Evolutionary conservation across 2,329 filamentous ascomycete species (phyloP), one percentile per base, ranked within the genome.

Genomic region (Penicillium occitanis): DNA sequence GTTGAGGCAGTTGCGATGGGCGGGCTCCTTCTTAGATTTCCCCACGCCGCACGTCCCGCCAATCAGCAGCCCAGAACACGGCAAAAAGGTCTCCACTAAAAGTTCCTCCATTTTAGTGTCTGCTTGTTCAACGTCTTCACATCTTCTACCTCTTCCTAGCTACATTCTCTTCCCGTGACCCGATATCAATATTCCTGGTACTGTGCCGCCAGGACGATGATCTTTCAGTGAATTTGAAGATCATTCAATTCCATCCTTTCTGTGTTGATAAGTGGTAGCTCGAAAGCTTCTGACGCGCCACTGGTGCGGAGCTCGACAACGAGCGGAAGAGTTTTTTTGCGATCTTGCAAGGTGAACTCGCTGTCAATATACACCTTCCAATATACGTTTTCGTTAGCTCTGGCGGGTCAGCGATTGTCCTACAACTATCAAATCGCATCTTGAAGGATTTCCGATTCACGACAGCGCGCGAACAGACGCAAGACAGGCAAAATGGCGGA

Each of bases 401-500:
- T n/a, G 4, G 35, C 8, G 17, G 3, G 2, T 11, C 10, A n/a
- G 19, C 19, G 51, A 59, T 28, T 35, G 7, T 6, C 8, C 19
- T 17, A 28, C 28, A 37, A 19, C 5, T 37, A 5, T 35, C 25
- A 25, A 14, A 33, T 10, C 25, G 5, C 22, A 28, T 19, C 13
- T 14, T 48, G 61, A 59, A 28, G 4, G 8, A 59, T 59, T 40
- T 48, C 22, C 19, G 28, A 28, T 25, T 17, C 7, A 22, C 33
- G n/a, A 40, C 46, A 44, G 13, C 28, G n/a, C 25, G 11, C 51
- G 8, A n/a, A 30, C 22, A 37, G 42, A 42, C 42, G 7, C 28
- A 62, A 64, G 69, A 48, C 42, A 42, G 46, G 64, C 76, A 83
- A 78, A 63, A 93, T 94, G 91, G 46, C 90, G 79, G 91, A 85